Percentiles rank a stretch among this genome's conserved stretches.
Conservation (phyloP, 306 rosid genomes). For the Nissolia schottii region DNA sequence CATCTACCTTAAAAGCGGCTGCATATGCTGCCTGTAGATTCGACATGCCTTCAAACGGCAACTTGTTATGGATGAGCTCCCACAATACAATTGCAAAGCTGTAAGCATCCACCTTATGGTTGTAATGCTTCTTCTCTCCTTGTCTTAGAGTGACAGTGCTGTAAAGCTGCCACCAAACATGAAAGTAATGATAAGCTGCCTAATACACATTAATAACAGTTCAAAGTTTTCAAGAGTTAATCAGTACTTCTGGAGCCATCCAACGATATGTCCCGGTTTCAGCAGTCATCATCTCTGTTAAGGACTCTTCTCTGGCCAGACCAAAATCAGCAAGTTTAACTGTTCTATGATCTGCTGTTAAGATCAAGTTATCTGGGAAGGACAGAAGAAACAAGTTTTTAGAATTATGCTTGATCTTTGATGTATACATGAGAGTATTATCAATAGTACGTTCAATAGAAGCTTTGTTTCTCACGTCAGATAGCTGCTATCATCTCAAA, state of each 20-base stretch:
- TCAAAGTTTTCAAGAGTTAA: slow-evolving; percentile 6
- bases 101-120: slow-evolving; percentile 90
- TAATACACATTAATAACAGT: neutral
- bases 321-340: slow-evolving; percentile 94
- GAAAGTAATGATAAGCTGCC: slow-evolving; percentile 16
- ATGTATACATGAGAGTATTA: neutral
- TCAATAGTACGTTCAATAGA: neutral
- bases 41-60: slow-evolving; percentile 99
- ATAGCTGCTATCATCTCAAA: neutral
- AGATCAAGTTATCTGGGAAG: slow-evolving; percentile 71
- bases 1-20: slow-evolving; percentile 85
- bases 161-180: slow-evolving; percentile 64
- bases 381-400: slow-evolving; percentile 15
- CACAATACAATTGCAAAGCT: slow-evolving; percentile 96
- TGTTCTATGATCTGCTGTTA: slow-evolving; percentile 74
- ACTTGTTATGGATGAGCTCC: slow-evolving; percentile 88
- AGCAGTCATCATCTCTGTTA: slow-evolving; percentile 98
- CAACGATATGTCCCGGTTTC: slow-evolving; percentile 96
- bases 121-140: slow-evolving; percentile 96
- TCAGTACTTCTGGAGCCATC: slow-evolving; percentile 96
- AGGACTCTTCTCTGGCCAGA: slow-evolving; percentile 92
- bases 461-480: neutral
- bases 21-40: slow-evolving; percentile 97
- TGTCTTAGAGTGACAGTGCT: slow-evolving; percentile 94
- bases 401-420: neutral